A percentile compares a stretch with the other conserved stretches of the same genome.
Evolutionary conservation across 148 eudicot species (phyloP).

Genomic region (Amaranthus palmeri): DNA sequence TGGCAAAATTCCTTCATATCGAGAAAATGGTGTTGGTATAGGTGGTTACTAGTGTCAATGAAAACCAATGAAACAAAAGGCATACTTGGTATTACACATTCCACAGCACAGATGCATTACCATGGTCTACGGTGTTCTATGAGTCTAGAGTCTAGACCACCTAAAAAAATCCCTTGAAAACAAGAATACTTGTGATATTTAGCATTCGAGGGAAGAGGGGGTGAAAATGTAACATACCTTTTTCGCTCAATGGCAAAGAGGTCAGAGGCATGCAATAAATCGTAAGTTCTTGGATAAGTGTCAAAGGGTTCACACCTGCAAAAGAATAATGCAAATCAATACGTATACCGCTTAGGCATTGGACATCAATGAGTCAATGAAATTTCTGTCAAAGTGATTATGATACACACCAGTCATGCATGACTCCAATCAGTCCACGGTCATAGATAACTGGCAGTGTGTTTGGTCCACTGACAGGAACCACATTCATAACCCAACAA

Average conservation of each 20-base stretch:
- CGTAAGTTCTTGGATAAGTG: constrained; percentile 98
- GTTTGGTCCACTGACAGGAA: constrained; percentile 89
- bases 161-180: background rate
- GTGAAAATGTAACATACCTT: constrained; percentile 43
- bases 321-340: constrained; percentile 7
- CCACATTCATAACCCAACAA: constrained; percentile 93
- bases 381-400: background rate
- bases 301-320: constrained; percentile 97
- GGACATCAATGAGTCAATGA: background rate
- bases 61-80: background rate
- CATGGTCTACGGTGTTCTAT: background rate
- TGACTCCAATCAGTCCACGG: constrained; percentile 95
- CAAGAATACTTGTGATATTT: background rate
- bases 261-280: constrained; percentile 86
- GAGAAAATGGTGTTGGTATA: background rate
- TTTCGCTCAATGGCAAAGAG: constrained; percentile 75
- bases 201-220: background rate
- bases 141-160: no score
- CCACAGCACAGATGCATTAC: background rate
- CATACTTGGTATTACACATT: background rate
- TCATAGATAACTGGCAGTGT: constrained; percentile 90
- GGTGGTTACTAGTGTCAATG: background rate
- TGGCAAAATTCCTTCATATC: background rate
- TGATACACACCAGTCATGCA: constrained; percentile 81
- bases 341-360: background rate